Evolutionary conservation across 176 grass and related monocot species (phyloP).

Genomic region (Phoenix dactylifera): DNA sequence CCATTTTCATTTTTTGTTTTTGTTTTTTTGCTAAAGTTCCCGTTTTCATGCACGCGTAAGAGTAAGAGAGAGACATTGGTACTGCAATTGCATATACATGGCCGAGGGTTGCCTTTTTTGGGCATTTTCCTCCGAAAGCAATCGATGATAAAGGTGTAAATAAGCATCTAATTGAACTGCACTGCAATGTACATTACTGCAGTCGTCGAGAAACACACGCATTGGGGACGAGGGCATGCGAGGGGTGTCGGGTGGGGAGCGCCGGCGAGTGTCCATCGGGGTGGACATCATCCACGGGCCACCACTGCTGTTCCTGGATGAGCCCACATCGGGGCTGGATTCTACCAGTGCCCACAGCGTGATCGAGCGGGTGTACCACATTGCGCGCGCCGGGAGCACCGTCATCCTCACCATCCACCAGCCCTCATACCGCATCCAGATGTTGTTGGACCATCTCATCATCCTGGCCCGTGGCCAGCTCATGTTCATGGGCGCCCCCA

Average conservation of each 20-base stretch:
- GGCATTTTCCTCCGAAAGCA: too few species aligned
- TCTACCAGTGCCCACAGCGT: conserved; percentile 82
- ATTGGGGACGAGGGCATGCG: conserved; percentile 62
- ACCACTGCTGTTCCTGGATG: conserved; percentile 62
- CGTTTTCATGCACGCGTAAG: neutral
- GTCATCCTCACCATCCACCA: conserved; percentile 64
- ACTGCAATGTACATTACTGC: neutral
- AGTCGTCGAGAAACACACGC: conserved; percentile 42
- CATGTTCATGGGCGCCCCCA: conserved; percentile 48
- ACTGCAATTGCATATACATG: neutral
- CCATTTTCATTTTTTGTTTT: too few species aligned
- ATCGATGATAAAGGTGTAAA: too few species aligned
- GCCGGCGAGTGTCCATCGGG: conserved; percentile 62
- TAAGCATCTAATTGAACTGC: too few species aligned
- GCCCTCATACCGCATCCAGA: conserved; percentile 54
- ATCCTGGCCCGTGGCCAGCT: conserved; percentile 56
- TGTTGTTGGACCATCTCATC: conserved; percentile 51
- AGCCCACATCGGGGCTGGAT: conserved; percentile 63
- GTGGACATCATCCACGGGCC: conserved; percentile 78
- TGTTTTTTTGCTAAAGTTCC: too few species aligned
- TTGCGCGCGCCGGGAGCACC: conserved; percentile 59
- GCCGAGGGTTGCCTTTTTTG: too few species aligned
- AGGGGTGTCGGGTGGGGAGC: conserved; percentile 61
- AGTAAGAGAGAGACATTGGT: neutral
- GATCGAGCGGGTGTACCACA: conserved; percentile 59